A percentile compares a stretch with the other conserved stretches of the same genome.
These are phyloP conservation scores for Paramecium sexaurelia DNA, from an alignment of 73 alveolate species.

Conservation along the genomic window DNA sequence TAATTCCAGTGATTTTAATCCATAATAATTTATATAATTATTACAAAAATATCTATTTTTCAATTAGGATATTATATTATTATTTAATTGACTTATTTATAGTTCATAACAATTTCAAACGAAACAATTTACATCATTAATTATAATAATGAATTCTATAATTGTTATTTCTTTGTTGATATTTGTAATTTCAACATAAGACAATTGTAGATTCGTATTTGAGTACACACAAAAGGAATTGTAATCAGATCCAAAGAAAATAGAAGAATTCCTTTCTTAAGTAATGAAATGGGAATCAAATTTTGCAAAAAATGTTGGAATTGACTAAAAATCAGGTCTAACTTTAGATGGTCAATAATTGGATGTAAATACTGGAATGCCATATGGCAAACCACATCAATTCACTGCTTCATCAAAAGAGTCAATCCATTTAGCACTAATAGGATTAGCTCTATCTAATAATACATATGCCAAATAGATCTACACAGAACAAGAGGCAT, in stretches of 20 bases:
- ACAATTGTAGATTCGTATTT: conserved; percentile 59
- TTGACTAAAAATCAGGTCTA: conserved; percentile 58
- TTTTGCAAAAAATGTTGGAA: conserved; percentile 56
- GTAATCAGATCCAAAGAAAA: neutral
- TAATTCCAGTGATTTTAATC: conserved; percentile 9
- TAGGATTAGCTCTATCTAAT: conserved; percentile 54
- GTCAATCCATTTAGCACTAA: conserved; percentile 64
- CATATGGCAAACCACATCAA: conserved; percentile 59
- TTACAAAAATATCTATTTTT: neutral
- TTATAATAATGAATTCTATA: neutral
- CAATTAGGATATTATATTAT: neutral
- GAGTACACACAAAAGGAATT: neutral
- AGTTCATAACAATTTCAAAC: neutral
- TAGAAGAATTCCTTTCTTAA: neutral
- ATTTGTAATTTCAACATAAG: neutral
- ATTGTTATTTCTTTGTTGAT: neutral
- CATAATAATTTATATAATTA: neutral
- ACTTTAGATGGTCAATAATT: conserved; percentile 59
- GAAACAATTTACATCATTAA: too few relatives aligned
- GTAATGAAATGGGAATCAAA: conserved; percentile 46
- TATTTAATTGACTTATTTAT: neutral
- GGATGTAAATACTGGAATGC: conserved; percentile 66
- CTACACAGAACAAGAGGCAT: conserved; percentile 58
- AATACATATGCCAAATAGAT: conserved; percentile 35
- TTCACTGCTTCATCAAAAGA: conserved; percentile 65